Base-by-base conservation (phyloP, 345 rosid species). In the Camelina hispida region DNA sequence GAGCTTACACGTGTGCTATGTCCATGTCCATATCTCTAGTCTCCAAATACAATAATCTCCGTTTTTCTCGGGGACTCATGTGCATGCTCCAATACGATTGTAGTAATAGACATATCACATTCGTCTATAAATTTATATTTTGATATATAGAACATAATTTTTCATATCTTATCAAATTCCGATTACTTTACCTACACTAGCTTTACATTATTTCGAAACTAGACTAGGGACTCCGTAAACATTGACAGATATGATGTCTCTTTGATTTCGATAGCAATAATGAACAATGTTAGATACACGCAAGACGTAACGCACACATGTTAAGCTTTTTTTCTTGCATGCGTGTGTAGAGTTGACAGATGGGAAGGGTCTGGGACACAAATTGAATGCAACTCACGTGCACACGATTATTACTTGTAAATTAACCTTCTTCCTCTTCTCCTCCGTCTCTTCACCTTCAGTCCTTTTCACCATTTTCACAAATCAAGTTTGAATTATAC, bases 11-110 rank as follows among this genome's bases (percentile, higher is more conserved):
- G 81, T 77, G 80, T 71, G 62, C 57, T 50, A 46, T 44, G 71
- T 48, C 76, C 57, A 65, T 34, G 57, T 77, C 72, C 56, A 38
- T 46, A 54, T 56, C 66, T 56, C 34, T 25, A 56, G 59, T 58
- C 40, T 34, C 25, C 22, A 37, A 6, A 54, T 56, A 56, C 60
- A 46, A 77, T 63, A 63, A 57, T 47, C 61, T 70, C 76, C 80
- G 71, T 71, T 70, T 70, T 77, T 57, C 30, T 77, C 66, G 80
- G 80, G 72, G 71, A 46, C 61, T 77, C 80, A 70, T 77, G 80
- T 77, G 80, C 80, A 56, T 56, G 54, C 62, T 64, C 35, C 65
- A 35, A 63, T 70, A 11, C 67, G 46, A 77, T 58, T 11, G 34
- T 62, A 7, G 46, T 43, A 11, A 28, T 52, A 60, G 50, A 76